A percentile compares a stretch with the other conserved stretches of the same genome.
Evolutionary conservation across 2,329 filamentous ascomycete genomes (phyloP).

Genomic region (Ceratocystis papillata): DNA sequence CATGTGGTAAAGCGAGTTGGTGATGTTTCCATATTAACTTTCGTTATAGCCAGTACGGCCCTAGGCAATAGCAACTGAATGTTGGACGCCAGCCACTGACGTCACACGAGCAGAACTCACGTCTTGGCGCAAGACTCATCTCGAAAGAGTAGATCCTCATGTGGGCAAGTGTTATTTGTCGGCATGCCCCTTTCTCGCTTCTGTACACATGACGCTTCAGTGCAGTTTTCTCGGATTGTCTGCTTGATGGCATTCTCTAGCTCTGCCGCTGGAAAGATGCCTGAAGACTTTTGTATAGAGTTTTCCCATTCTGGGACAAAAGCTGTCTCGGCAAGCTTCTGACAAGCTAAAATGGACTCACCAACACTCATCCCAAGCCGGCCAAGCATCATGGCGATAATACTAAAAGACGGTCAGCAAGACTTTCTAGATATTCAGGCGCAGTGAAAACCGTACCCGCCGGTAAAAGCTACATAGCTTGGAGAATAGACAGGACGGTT

Average conservation of each 20-base stretch:
- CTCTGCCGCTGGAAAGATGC: background rate
- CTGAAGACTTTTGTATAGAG: background rate
- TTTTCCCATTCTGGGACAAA: background rate
- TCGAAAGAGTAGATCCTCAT: background rate
- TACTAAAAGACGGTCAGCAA: background rate
- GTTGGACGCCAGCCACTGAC: background rate
- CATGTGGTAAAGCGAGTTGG: conserved; percentile 29
- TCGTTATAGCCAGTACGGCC: background rate
- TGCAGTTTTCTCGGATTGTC: background rate
- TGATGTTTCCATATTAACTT: conserved; percentile 18
- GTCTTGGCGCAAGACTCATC: background rate
- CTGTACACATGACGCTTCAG: background rate
- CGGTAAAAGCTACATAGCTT: no score
- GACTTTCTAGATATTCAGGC: background rate
- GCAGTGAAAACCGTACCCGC: no score
- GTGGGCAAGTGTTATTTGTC: background rate
- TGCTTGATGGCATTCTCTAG: background rate
- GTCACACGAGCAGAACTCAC: background rate
- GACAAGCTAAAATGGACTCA: background rate
- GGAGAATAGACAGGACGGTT: no score
- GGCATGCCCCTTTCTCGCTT: background rate
- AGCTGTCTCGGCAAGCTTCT: background rate
- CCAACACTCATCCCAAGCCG: background rate
- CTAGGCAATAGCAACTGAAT: background rate
- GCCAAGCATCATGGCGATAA: background rate